Evolutionary conservation across 1,284 basidiomycete genomes (phyloP).

Genomic region (Fomitopsis pinicola): DNA sequence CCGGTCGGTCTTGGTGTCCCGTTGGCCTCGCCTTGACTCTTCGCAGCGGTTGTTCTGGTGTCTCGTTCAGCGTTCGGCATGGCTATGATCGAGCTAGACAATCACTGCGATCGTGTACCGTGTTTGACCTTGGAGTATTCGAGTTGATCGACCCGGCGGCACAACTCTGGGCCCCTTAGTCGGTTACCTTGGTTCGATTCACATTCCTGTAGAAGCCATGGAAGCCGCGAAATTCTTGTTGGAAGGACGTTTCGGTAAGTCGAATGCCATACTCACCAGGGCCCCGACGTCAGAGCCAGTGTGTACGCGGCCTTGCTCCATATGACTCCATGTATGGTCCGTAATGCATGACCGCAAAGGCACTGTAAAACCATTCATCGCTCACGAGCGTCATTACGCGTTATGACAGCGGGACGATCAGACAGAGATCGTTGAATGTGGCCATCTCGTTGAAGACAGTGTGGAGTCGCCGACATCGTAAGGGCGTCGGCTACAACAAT

Average conservation of each 20-base stretch:
- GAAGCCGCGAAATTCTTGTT: no score
- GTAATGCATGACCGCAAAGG: neutral
- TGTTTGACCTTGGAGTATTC: neutral
- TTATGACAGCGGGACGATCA: neutral
- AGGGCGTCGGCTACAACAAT: neutral
- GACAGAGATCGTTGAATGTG: neutral
- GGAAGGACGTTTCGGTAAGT: no score
- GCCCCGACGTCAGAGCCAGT: neutral
- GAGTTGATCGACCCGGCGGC: neutral
- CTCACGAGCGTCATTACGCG: neutral
- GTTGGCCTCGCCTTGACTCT: neutral
- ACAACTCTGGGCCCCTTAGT: neutral
- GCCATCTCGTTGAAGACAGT: neutral
- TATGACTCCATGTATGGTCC: neutral
- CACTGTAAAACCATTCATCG: neutral
- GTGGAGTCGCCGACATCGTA: neutral
- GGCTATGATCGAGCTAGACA: neutral
- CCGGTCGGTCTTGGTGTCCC: neutral
- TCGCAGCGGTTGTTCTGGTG: neutral
- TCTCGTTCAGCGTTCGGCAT: neutral
- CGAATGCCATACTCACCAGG: neutral
- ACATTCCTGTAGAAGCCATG: no score
- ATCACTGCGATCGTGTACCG: neutral
- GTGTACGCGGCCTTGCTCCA: neutral
- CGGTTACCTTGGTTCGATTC: no score